These are phyloP conservation scores for Wickerhamomyces hampshirensis DNA, from an alignment of 805 yeast genomes.

Conservation along the genomic window DNA sequence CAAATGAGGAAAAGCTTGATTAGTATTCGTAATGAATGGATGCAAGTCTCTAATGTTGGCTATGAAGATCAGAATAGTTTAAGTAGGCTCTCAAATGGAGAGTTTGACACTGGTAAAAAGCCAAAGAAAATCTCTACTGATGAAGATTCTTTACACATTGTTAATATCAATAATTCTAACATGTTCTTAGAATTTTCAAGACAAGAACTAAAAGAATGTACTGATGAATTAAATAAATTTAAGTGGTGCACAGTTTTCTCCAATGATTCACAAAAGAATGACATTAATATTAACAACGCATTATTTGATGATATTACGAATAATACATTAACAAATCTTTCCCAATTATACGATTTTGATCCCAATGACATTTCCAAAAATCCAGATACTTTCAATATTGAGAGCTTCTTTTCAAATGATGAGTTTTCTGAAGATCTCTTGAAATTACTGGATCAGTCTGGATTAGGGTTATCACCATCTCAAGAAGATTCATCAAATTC, in stretches of 20 bases:
- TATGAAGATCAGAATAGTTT: not conserved
- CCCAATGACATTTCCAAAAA: no score
- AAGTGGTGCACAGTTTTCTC: conserved; percentile 7
- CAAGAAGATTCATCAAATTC: no score
- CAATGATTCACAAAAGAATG: not conserved
- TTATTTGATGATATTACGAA: not conserved
- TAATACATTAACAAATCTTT: no score
- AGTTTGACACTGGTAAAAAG: not conserved
- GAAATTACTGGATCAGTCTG: conserved; percentile 31
- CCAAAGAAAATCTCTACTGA: not conserved
- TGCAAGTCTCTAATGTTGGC: conserved; percentile 8
- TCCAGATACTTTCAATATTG: no score
- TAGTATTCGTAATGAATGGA: conserved; percentile 14
- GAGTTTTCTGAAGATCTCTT: conserved; percentile 7
- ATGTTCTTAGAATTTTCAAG: conserved; percentile 8
- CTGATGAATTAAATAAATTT: not conserved
- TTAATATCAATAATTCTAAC: conserved; percentile 15
- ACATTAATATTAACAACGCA: not conserved
- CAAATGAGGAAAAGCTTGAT: conserved; percentile 11
- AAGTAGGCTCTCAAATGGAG: no score
- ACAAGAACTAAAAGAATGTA: conserved; percentile 2
- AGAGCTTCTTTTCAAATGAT: conserved; percentile 4
- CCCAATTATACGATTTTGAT: not conserved
- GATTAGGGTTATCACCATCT: no score
- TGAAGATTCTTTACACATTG: conserved; percentile 6